Evolutionary conservation across 495 filamentous ascomycete species (phyloP).

Genomic region (Thermochaetoides thermophila): DNA sequence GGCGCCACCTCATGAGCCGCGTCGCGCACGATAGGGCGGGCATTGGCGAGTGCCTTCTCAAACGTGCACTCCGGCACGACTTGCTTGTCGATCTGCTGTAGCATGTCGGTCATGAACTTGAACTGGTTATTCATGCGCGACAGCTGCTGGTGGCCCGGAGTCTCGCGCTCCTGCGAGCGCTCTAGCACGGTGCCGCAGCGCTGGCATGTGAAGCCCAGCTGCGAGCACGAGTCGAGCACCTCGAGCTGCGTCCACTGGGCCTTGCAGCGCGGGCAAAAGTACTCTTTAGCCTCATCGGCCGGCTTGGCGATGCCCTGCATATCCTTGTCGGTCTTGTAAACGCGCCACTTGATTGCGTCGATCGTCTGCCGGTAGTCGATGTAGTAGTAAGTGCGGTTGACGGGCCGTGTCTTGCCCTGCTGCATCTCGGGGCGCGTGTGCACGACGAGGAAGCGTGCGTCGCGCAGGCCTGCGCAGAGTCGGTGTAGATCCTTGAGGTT

Average conservation of each 20-base stretch:
- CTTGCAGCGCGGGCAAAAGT: conserved; percentile 65
- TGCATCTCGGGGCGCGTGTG: conserved; percentile 66
- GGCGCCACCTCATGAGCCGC: conserved; percentile 43
- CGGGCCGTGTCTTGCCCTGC: conserved; percentile 65
- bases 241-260: conserved; percentile 76
- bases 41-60: conserved; percentile 52
- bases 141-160: conserved; percentile 72
- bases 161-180: conserved; percentile 47
- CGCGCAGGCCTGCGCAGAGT: conserved; percentile 64
- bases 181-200: conserved; percentile 59
- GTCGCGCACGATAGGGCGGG: conserved; percentile 46
- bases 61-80: conserved; percentile 79
- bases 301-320: conserved; percentile 72
- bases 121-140: conserved; percentile 78
- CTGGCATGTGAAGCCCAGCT: conserved; percentile 67
- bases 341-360: conserved; percentile 90
- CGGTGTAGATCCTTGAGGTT: conserved; percentile 82
- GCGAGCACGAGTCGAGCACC: conserved; percentile 54
- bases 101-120: conserved; percentile 63
- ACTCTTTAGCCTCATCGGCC: conserved; percentile 77
- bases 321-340: conserved; percentile 66
- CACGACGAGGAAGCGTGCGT: conserved; percentile 74
- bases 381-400: conserved; percentile 85
- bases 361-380: conserved; percentile 89
- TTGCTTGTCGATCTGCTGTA: conserved; percentile 72